Evolutionary conservation across 2,329 filamentous ascomycete genomes (phyloP).

Genomic region (Pseudogymnoascus sp.): DNA sequence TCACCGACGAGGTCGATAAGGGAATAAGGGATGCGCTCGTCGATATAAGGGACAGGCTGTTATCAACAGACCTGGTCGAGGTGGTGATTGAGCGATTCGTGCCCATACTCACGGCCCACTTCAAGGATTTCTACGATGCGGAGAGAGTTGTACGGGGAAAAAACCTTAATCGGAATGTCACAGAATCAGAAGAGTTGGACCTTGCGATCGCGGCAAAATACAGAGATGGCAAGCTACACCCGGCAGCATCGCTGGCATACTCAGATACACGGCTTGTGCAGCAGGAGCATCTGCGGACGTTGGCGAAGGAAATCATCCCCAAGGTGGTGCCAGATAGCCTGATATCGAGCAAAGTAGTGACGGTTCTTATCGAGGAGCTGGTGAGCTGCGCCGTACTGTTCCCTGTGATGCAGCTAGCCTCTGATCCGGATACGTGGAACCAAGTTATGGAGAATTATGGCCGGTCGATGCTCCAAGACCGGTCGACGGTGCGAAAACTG

Average conservation of each 20-base stretch:
- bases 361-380: constrained; percentile 76
- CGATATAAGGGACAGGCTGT: constrained; percentile 62
- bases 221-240: constrained; percentile 77
- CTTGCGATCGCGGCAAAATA: constrained; percentile 94
- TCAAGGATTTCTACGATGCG: constrained; percentile 84
- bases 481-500: constrained; percentile 87
- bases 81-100: constrained; percentile 73
- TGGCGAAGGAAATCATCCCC: constrained; percentile 66
- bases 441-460: constrained; percentile 88
- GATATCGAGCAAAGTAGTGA: constrained; percentile 71
- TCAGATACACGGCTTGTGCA: constrained; percentile 78
- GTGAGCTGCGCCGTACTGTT: constrained; percentile 86
- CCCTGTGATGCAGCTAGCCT: constrained; percentile 69
- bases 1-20: constrained; percentile 79
- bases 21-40: constrained; percentile 65
- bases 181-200: constrained; percentile 93
- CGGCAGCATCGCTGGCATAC: constrained; percentile 73
- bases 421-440: constrained; percentile 96
- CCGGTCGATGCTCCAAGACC: constrained; percentile 80
- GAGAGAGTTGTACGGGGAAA: constrained; percentile 80
- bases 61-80: constrained; percentile 74
- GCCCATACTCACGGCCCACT: constrained; percentile 79
- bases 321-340: constrained; percentile 65
- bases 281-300: constrained; percentile 76
- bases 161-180: constrained; percentile 80